Evolutionary conservation across 176 grass and related monocot species (phyloP).

Genomic region (Coix lacrymajobi): DNA sequence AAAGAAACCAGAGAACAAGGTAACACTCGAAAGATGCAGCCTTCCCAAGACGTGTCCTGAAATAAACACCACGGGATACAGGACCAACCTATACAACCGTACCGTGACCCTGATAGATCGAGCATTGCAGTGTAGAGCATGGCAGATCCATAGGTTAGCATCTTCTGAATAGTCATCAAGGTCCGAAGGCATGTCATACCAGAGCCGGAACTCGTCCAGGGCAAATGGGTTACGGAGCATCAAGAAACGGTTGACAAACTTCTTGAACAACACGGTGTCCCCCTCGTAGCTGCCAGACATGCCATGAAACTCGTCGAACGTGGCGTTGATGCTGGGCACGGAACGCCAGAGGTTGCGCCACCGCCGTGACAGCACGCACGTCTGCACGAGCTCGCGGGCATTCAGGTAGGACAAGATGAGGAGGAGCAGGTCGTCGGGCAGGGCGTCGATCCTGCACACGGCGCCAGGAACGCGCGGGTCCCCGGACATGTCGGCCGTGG

Average conservation of each 20-base stretch:
- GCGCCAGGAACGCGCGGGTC: background rate
- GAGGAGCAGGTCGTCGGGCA: background rate
- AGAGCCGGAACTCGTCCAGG: background rate
- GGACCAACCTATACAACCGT: background rate
- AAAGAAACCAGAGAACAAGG: background rate
- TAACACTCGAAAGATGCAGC: background rate
- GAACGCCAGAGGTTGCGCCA: constrained; percentile 28
- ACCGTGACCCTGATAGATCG: background rate
- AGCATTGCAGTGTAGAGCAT: background rate
- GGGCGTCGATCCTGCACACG: background rate
- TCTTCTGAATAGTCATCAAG: background rate
- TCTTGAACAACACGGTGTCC: background rate
- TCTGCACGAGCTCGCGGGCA: background rate
- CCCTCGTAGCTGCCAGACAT: too few relatives aligned
- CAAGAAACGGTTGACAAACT: background rate
- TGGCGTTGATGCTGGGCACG: background rate
- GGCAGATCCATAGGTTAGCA: background rate
- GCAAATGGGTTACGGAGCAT: background rate
- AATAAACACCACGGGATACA: background rate
- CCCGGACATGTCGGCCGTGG: background rate
- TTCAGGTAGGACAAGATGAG: background rate
- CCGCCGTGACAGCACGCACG: constrained; percentile 3
- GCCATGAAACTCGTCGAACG: background rate
- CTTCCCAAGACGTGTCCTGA: background rate
- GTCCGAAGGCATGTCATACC: background rate